Percentiles rank a stretch among this genome's conserved stretches.
Conservation (phyloP, 2,329 filamentous ascomycete genomes). For the Aspergillus eucalypticola region DNA sequence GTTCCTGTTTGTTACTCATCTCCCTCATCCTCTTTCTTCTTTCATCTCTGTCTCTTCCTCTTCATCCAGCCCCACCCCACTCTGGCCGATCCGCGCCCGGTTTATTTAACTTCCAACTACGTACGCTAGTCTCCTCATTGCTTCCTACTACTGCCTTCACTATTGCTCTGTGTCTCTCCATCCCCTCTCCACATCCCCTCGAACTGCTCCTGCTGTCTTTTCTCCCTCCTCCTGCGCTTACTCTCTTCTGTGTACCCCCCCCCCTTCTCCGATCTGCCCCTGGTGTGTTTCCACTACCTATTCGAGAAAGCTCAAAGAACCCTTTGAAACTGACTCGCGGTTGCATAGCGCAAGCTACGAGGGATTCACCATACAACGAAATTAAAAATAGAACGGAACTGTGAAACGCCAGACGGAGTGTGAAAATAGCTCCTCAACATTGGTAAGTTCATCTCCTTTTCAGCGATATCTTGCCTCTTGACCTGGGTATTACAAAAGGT, state of each 20-base stretch:
- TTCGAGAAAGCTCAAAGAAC: slow-evolving; percentile 3
- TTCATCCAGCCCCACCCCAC: slow-evolving; percentile 17
- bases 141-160: slow-evolving; percentile 8
- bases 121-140: slow-evolving; percentile 10
- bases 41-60: background rate
- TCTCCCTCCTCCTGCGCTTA: slow-evolving; percentile 4
- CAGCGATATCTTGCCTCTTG: background rate
- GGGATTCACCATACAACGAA: slow-evolving; percentile 2
- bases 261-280: background rate
- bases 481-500: background rate
- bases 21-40: background rate
- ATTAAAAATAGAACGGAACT: slow-evolving; percentile 20
- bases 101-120: slow-evolving; percentile 25
- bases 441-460: slow-evolving; percentile 16
- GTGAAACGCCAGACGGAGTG: slow-evolving; percentile 18
- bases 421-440: slow-evolving; percentile 4
- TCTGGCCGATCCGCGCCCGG: slow-evolving; percentile 20
- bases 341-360: background rate
- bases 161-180: slow-evolving; percentile 18
- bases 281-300: background rate
- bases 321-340: slow-evolving; percentile 5
- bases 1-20: background rate
- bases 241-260: background rate
- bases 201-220: slow-evolving; percentile 4
- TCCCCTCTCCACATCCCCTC: slow-evolving; percentile 20